Percentiles rank a stretch among this genome's conserved stretches.
These are phyloP conservation scores for Verbascum thapsus DNA, from an alignment of 257 asterid genomes.

Conservation along the genomic window DNA sequence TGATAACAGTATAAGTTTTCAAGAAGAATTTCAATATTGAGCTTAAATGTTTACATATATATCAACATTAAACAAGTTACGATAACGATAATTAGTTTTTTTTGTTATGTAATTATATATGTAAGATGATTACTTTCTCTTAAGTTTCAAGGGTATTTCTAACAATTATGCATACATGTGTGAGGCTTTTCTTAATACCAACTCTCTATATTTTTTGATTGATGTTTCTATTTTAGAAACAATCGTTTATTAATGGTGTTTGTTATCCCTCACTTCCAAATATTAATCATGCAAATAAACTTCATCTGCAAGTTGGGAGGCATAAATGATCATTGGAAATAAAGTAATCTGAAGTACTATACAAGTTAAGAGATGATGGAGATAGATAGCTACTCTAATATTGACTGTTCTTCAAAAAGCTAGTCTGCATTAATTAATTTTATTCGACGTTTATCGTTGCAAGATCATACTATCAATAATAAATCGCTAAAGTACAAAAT, in stretches of 20 bases:
- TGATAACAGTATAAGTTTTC: not conserved
- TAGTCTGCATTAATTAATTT: slow-evolving; percentile 12
- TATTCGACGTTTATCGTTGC: slow-evolving; percentile 32
- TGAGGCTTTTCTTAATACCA: too few species aligned
- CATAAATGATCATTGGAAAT: slow-evolving; percentile 24
- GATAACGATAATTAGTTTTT: not conserved
- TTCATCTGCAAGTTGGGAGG: slow-evolving; percentile 31
- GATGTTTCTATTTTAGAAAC: not conserved
- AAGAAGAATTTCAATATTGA: too few species aligned
- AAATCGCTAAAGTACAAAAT: slow-evolving; percentile 36
- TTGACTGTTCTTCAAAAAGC: slow-evolving; percentile 37
- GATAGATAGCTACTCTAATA: slow-evolving; percentile 45
- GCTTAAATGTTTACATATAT: too few species aligned
- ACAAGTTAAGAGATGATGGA: slow-evolving; percentile 52
- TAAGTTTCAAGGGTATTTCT: not conserved
- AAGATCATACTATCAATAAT: slow-evolving; percentile 30
- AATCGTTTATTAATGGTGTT: slow-evolving; percentile 16
- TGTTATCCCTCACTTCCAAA: slow-evolving; percentile 24
- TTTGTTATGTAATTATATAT: not conserved
- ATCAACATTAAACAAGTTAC: too few species aligned
- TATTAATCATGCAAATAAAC: slow-evolving; percentile 15
- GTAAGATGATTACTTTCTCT: not conserved
- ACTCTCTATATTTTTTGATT: not conserved
- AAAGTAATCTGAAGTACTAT: slow-evolving; percentile 36
- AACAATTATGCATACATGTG: not conserved